Conservation (phyloP, 495 filamentous ascomycete genomes). For the Friedmanniomyces simplex region DNA sequence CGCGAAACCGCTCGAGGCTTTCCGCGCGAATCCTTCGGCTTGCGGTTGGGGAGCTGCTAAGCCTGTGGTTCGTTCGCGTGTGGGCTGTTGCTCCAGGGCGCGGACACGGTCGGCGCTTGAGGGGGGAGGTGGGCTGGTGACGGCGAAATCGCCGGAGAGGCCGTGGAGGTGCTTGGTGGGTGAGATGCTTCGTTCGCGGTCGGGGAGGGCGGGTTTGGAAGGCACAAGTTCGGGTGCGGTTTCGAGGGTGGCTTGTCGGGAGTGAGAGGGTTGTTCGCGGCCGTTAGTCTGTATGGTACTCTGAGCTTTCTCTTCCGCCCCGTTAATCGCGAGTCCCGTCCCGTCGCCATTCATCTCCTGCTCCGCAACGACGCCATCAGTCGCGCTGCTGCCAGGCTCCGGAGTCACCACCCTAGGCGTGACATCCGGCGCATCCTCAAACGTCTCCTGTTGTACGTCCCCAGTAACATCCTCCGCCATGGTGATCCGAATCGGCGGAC, state of each 20-base stretch:
- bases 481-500: constrained; percentile 3
- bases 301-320: neutral
- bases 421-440: constrained; percentile 8
- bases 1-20: constrained; percentile 12
- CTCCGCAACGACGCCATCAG: neutral
- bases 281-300: neutral
- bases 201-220: neutral
- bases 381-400: neutral
- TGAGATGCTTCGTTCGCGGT: neutral
- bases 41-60: constrained; percentile 53
- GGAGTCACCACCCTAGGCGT: neutral
- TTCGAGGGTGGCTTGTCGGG: neutral
- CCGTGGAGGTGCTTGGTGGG: constrained; percentile 3
- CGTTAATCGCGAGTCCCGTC: neutral
- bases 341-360: neutral
- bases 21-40: constrained; percentile 5
- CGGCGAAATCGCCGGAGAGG: constrained; percentile 9
- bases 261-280: neutral
- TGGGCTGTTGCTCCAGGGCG: constrained; percentile 9
- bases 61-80: constrained; percentile 36
- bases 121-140: neutral
- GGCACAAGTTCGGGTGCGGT: neutral
- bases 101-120: constrained; percentile 6
- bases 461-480: constrained; percentile 7
- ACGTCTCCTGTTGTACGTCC: constrained; percentile 3